Base-by-base conservation (phyloP, 352 stramenopile genomes). In the Globisporangium splendens region DNA sequence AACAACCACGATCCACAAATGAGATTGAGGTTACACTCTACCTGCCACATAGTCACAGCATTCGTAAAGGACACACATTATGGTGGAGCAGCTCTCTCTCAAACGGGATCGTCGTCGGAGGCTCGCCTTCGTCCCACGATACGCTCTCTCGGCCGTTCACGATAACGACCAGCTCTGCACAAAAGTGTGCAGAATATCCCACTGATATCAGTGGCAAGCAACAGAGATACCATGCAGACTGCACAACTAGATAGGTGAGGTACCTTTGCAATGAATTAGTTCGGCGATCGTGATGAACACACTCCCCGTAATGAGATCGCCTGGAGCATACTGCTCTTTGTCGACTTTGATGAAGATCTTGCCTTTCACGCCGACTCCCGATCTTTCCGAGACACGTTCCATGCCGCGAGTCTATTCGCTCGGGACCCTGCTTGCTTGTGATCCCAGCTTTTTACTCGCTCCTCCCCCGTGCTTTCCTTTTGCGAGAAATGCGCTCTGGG, bases 81-180 rank as follows among this genome's bases (percentile, higher is more conserved):
- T 52, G 22, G 33, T 63, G 49, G 15, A 63, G 22, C 20, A 63
- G 28, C 49, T 56, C 57, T 4, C 53, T 57, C n/a, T 63, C 57
- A 47, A 58, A 63, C 14, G 50, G 39, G 17, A 58, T 31, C 12
- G 48, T 58, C 8, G 49, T 54, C 17, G 49, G 18, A 10, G 20
- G 51, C 42, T 63, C 57, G 49, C 57, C 51, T 50, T 63, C 57
- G 42, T 63, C 57, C 57, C 57, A 63, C 22, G 57, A 58, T 39
- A 63, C 15, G 31, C 50, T 46, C 33, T 63, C 57, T 7, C 42
- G 48, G 43, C 57, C 57, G 35, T 63, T 58, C 13, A 63, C 22
- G 41, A 63, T 58, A 24, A 63, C 57, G 35, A 48, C 14, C 8
- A 63, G 41, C 49, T 56, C 57, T 63, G 13, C 46, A 50, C 22